A percentile compares a stretch with the other conserved stretches of the same genome.
phyloP scores from a whole-genome alignment of 2,329 filamentous ascomycete species.

The Aspergillus clavatus region DNA sequence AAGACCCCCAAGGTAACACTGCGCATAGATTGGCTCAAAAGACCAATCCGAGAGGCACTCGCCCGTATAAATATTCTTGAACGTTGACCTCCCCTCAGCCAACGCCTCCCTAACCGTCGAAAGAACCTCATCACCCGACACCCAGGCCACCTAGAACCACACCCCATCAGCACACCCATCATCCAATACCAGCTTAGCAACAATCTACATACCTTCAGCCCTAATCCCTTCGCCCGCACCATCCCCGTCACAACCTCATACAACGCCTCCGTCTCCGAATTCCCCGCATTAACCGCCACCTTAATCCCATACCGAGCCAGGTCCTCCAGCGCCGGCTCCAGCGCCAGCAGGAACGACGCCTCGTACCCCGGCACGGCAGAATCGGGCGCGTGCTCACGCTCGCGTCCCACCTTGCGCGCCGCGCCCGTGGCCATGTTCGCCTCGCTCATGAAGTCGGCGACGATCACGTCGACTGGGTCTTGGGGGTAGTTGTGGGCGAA shows the following conservation, averaged over 20 bases:
- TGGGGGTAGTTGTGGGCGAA: conserved; percentile 39
- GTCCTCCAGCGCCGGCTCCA: conserved; percentile 38
- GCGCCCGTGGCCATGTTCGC: conserved; percentile 48
- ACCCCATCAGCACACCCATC: no score
- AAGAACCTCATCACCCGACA: conserved; percentile 46
- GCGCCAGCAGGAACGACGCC: conserved; percentile 48
- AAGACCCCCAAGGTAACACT: conserved; percentile 37
- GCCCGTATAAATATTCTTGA: conserved; percentile 40
- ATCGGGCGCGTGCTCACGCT: conserved; percentile 3
- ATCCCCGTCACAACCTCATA: conserved; percentile 37
- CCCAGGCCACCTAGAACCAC: conserved; percentile 46
- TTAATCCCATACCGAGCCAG: conserved; percentile 41
- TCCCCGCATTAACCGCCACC: conserved; percentile 44
- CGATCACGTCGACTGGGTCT: conserved; percentile 46
- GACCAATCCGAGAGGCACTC: conserved; percentile 32
- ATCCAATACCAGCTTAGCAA: no score
- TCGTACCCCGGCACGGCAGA: conserved; percentile 44
- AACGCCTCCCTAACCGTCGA: conserved; percentile 29
- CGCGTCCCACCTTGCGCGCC: conserved; percentile 31
- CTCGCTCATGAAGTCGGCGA: conserved; percentile 47
- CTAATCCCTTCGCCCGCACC: conserved; percentile 36
- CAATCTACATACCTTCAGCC: conserved; percentile 31
- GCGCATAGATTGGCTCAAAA: conserved; percentile 28
- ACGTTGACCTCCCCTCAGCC: conserved; percentile 30
- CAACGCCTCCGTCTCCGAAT: conserved; percentile 38